Evolutionary conservation across 2,329 filamentous ascomycete species (phyloP).

Genomic region (Aspergillus arachidicola): DNA sequence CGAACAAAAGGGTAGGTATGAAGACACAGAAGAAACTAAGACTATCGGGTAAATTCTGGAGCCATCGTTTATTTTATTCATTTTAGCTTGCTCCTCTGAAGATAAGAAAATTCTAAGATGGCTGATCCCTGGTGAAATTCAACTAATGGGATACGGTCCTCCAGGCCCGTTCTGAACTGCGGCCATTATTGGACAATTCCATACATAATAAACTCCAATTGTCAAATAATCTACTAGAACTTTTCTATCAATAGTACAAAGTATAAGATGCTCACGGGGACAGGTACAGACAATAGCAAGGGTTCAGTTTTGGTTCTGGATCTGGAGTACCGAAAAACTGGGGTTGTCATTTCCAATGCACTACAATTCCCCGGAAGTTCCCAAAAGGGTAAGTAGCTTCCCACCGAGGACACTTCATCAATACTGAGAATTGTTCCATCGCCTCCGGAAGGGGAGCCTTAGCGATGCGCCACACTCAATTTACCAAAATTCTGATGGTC

Average conservation of each 20-base stretch:
- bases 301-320: not conserved
- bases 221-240: not conserved
- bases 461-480: conserved; percentile 3
- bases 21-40: not conserved
- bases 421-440: conserved; percentile 1
- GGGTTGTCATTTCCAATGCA: not conserved
- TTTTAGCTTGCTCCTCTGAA: not conserved
- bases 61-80: not conserved
- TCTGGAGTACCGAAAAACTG: not conserved
- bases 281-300: not conserved
- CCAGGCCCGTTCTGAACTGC: not conserved
- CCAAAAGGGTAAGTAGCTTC: conserved; percentile 12
- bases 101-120: not conserved
- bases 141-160: not conserved
- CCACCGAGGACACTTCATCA: not conserved
- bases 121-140: not conserved
- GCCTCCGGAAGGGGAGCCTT: conserved; percentile 7
- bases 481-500: conserved; percentile 15
- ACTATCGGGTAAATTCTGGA: not conserved
- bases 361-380: conserved; percentile 8
- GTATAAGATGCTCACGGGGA: not conserved
- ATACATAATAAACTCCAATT: not conserved
- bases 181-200: not conserved
- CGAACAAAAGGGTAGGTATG: not conserved
- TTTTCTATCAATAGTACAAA: conserved; percentile 4